Evolutionary conservation across 805 yeast genomes (phyloP).

Genomic region (Metschnikowia picachoensis): DNA sequence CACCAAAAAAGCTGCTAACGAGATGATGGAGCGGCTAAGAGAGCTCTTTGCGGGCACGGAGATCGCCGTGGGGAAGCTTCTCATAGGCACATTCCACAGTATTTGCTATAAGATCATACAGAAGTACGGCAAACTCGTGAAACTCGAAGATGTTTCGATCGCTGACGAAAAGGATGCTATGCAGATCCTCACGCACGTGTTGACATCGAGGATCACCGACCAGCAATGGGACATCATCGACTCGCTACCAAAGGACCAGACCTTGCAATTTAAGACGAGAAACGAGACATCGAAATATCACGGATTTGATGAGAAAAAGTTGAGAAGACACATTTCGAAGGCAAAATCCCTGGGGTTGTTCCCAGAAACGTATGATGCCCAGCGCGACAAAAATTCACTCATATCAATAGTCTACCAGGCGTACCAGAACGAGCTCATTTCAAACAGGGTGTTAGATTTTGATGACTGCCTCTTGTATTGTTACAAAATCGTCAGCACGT

Average conservation of each 20-base stretch:
- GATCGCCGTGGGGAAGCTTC: constrained; percentile 42
- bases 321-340: constrained; percentile 47
- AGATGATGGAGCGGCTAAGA: constrained; percentile 64
- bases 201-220: constrained; percentile 22
- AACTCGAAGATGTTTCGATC: constrained; percentile 44
- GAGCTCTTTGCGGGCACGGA: constrained; percentile 29
- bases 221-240: constrained; percentile 18
- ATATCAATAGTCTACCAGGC: constrained; percentile 38
- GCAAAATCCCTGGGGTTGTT: constrained; percentile 51
- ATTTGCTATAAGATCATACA: constrained; percentile 62
- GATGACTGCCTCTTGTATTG: constrained; percentile 74
- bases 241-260: constrained; percentile 15
- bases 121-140: constrained; percentile 50
- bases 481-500: constrained; percentile 43
- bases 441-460: constrained; percentile 59
- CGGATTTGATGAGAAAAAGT: constrained; percentile 39
- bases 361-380: constrained; percentile 37
- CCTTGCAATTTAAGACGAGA: constrained; percentile 10
- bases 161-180: constrained; percentile 63
- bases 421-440: constrained; percentile 49
- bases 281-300: constrained; percentile 18
- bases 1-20: constrained; percentile 88
- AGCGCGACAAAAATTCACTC: constrained; percentile 12
- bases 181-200: constrained; percentile 42
- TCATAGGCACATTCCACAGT: constrained; percentile 89